Evolutionary conservation across 2,329 filamentous ascomycete species (phyloP), one percentile per base, ranked within the genome.

Genomic region (Alternaria tenuissima): DNA sequence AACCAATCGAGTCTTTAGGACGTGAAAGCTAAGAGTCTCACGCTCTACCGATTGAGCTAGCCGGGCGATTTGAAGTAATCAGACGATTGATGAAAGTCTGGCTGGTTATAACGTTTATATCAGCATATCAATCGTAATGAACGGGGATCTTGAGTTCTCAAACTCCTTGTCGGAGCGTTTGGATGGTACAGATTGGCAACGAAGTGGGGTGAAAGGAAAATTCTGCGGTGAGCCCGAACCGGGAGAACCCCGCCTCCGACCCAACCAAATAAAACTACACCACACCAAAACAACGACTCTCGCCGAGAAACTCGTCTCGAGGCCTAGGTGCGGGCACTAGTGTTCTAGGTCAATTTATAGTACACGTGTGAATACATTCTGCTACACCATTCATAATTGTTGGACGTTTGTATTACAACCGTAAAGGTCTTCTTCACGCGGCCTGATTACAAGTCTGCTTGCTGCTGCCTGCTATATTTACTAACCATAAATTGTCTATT

Each of bases 31-130:
- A 78, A 78, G 76, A 78, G 75, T 77, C 76, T 78, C 70, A 78
- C 74, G 76, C 76, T 76, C 76, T 78, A 78, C 76, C 76, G 76
- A 78, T 78, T 77, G 72, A 74, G 74, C 64, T 62, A 67, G 57
- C 64, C 63, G 55, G 64, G 64, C 64, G 22, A 39, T 49, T 38
- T 36, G 46, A 38, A 36, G 46, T n/a, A 26, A 49, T 24, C 20
- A 18, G 7, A 3, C 34, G 20, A 49, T 49, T 52, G 34, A 52
- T 52, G n/a, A 0, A 22, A n/a, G 2, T 2, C 3, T 5, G 1
- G 2, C 0, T 3, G 8, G 7, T 51, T 7, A 14, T 0, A 16
- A 34, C 4, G 0, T 3, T 2, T 6, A 34, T 34, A 34, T 16
- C 5, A 6, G 0, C 12, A 34, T 34, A 5, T 12, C 2, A 6